Evolutionary conservation across 140 eudicot species (phyloP).

Genomic region (Senecio squalidus): DNA sequence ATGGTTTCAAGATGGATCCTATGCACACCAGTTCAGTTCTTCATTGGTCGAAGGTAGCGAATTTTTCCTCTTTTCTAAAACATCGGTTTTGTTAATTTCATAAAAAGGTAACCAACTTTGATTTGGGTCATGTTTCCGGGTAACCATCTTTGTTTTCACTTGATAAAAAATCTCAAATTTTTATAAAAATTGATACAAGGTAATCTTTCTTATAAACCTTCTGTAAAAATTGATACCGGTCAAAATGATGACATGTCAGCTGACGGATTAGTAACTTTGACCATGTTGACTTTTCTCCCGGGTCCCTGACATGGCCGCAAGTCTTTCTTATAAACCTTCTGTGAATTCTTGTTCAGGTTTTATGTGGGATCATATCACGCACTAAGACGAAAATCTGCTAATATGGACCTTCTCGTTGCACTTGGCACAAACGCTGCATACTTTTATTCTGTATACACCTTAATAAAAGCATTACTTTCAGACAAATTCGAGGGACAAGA

Average conservation of each 20-base stretch:
- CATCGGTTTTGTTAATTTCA: neutral
- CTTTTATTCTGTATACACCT: slow-evolving; percentile 76
- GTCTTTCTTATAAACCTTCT: neutral
- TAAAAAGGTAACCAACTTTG: no score
- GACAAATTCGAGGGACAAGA: slow-evolving; percentile 79
- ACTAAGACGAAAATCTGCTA: slow-evolving; percentile 71
- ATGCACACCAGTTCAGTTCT: slow-evolving; percentile 90
- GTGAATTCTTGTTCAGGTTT: slow-evolving; percentile 47
- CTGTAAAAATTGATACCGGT: no score
- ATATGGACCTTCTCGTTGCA: slow-evolving; percentile 97
- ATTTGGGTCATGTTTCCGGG: neutral
- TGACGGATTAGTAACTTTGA: no score
- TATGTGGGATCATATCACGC: slow-evolving; percentile 93
- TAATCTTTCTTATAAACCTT: no score
- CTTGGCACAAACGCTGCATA: slow-evolving; percentile 98
- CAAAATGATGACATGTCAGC: no score
- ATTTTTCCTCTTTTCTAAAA: neutral
- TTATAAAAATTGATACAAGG: no score
- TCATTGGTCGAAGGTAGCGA: slow-evolving; percentile 80
- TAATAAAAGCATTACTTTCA: slow-evolving; percentile 70
- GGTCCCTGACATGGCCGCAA: no score
- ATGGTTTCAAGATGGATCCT: slow-evolving; percentile 71
- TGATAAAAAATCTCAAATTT: no score
- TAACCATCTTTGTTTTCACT: no score
- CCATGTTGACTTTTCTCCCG: no score